Evolutionary conservation across 163 green algal genomes (phyloP).

Genomic region (Scenedesmus sp.): DNA sequence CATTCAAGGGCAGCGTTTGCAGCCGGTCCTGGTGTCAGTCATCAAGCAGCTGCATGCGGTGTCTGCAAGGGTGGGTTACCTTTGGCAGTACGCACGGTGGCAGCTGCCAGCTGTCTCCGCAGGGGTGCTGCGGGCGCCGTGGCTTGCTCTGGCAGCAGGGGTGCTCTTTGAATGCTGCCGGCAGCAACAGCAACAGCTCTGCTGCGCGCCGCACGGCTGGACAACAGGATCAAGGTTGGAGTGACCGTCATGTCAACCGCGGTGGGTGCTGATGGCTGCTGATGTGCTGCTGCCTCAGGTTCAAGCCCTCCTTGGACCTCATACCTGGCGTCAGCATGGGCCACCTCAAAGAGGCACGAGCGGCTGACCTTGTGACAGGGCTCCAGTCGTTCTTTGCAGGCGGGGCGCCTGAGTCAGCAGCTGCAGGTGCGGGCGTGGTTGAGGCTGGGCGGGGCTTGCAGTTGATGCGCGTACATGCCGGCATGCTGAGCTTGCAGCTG

Average conservation of each 20-base stretch:
- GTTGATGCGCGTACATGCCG: not conserved
- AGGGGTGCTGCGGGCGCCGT: no score
- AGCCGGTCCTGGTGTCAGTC: not conserved
- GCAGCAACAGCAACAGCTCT: not conserved
- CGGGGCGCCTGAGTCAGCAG: constrained; percentile 52
- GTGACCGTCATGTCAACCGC: no score
- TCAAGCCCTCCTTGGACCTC: constrained; percentile 78
- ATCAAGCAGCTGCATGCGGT: not conserved
- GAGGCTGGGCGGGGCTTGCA: not conserved
- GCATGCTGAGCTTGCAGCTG: not conserved
- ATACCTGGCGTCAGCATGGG: constrained; percentile 81
- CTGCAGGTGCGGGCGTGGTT: not conserved
- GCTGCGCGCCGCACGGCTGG: not conserved
- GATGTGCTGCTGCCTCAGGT: constrained; percentile 58
- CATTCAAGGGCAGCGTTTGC: not conserved
- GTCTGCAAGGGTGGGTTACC: no score
- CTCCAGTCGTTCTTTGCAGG: constrained; percentile 61
- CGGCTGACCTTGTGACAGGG: constrained; percentile 36
- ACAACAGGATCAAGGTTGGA: not conserved
- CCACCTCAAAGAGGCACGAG: constrained; percentile 78
- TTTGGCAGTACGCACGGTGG: not conserved
- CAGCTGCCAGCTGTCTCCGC: not conserved
- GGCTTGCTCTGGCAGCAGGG: no score
- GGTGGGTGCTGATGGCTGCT: not conserved
- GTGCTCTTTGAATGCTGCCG: no score